Percentiles rank a stretch among this genome's conserved stretches.
These are phyloP conservation scores for Lactifluus subvellereus DNA, from an alignment of 768 basidiomycete genomes.

Conservation along the genomic window DNA sequence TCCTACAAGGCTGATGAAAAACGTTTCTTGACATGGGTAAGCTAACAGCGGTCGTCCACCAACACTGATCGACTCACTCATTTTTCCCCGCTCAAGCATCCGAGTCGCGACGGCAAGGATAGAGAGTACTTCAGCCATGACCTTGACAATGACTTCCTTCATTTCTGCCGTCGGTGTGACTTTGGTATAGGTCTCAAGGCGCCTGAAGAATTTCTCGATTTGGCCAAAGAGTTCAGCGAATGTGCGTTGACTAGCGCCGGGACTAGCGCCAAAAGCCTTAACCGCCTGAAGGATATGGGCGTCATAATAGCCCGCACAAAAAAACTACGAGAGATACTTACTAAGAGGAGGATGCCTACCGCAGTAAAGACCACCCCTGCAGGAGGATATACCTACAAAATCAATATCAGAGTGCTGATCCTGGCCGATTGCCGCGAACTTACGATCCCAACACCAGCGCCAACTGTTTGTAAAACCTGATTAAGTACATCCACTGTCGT, in stretches of 20 bases:
- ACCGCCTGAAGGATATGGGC: not conserved
- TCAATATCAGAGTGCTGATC: not conserved
- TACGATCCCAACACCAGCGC: not conserved
- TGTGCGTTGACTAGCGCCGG: not conserved
- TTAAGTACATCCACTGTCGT: not conserved
- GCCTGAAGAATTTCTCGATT: not conserved
- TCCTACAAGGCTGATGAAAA: not conserved
- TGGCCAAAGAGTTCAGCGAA: not conserved
- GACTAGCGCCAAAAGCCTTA: not conserved
- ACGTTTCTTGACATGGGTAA: not conserved
- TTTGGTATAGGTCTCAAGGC: not conserved
- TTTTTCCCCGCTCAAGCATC: not conserved
- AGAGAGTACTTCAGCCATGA: not conserved
- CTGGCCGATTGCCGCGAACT: not conserved
- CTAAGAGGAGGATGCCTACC: not conserved
- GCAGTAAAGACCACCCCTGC: not conserved
- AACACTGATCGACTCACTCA: not conserved
- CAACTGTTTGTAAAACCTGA: not conserved
- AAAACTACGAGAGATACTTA: not conserved
- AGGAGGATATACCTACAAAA: not conserved
- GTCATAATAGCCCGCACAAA: not conserved
- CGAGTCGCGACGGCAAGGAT: slow-evolving; percentile 1
- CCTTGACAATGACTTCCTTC: not conserved
- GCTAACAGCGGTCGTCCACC: not conserved
- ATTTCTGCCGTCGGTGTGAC: not conserved